Conservation (phyloP, 257 asterid genomes). For the Przewalskia tangutica region DNA sequence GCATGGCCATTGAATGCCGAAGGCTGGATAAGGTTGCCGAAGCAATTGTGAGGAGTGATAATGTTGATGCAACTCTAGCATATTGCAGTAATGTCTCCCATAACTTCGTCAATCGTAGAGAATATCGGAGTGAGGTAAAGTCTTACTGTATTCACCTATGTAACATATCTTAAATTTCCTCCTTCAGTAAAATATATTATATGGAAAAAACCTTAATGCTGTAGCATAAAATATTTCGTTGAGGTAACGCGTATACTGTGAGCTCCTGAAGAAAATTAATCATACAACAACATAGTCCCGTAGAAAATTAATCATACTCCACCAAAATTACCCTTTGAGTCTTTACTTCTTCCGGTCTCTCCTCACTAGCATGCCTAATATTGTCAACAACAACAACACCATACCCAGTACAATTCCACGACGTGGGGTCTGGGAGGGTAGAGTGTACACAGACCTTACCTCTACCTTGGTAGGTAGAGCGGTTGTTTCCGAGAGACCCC, state of each 20-base stretch:
- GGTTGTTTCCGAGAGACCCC: too few species aligned
- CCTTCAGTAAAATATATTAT: background rate
- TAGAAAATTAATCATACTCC: background rate
- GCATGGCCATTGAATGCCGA: conserved; percentile 86
- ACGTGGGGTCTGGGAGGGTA: too few species aligned
- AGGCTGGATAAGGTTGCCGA: conserved; percentile 89
- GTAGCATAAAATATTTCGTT: background rate
- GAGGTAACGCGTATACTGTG: background rate
- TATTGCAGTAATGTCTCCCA: conserved; percentile 80
- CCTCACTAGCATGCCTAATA: background rate
- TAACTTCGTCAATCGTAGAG: conserved; percentile 69
- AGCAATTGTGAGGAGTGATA: conserved; percentile 67
- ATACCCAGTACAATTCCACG: too few species aligned
- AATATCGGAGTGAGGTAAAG: conserved; percentile 81
- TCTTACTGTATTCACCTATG: background rate
- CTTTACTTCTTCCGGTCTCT: background rate
- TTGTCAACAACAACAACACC: too few species aligned
- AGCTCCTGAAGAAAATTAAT: background rate
- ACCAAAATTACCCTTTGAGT: background rate
- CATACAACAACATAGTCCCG: too few species aligned
- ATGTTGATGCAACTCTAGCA: conserved; percentile 57
- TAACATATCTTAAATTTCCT: background rate
- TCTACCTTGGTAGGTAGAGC: too few species aligned
- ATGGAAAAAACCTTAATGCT: background rate
- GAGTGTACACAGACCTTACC: too few species aligned